Evolutionary conservation across 768 basidiomycete species (phyloP), one percentile per base, ranked within the genome.

Genomic region (Trametes sanguinea): DNA sequence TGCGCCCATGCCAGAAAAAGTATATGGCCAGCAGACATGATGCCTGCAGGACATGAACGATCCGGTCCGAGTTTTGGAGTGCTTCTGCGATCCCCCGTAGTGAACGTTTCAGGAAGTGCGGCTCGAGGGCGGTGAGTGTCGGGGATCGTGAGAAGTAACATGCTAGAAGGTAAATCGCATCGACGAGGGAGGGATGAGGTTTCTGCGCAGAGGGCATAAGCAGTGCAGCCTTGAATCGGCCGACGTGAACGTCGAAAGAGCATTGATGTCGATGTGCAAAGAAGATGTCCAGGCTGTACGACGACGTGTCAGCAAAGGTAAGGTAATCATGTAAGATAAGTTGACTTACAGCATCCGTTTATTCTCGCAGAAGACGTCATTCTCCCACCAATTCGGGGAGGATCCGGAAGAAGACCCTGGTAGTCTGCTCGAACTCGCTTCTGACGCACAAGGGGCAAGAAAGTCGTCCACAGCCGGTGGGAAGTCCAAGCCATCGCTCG

Each of bases 151-250:
- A 75, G 67, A 85, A 85, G 65, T 84, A 80, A 66, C 82, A 84
- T 3, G 80, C 85, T 53, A 87, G 74, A 54, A 87, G 81, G 69
- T 81, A 85, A 33, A 87, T 81, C n/a, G 85, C 81, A 67, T 84
- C 84, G 66, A 83, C 75, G 37, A 88, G 79, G 2, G 85, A 82
- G 0, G 86, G 82, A 67, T 87, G 85, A 2, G 83, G 80, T 60
- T 75, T 69, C 17, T 65, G 62, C 46, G 72, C 56, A 10, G 59
- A 35, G 29, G 70, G 68, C n/a, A 66, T 68, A 39, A 67, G 57
- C 40, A 72, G 62, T 46, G 74, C 75, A n/a, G 74, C 75, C 51
- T 72, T 71, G 72, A 82, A 82, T 46, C 79, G 74, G 57, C 73
- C 76, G 52, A 80, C 73, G 68, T 82, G 77, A 43, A 80, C 75